These are phyloP conservation scores for Albatrellus sp. DNA, from an alignment of 1,284 basidiomycete species.

Conservation along the genomic window DNA sequence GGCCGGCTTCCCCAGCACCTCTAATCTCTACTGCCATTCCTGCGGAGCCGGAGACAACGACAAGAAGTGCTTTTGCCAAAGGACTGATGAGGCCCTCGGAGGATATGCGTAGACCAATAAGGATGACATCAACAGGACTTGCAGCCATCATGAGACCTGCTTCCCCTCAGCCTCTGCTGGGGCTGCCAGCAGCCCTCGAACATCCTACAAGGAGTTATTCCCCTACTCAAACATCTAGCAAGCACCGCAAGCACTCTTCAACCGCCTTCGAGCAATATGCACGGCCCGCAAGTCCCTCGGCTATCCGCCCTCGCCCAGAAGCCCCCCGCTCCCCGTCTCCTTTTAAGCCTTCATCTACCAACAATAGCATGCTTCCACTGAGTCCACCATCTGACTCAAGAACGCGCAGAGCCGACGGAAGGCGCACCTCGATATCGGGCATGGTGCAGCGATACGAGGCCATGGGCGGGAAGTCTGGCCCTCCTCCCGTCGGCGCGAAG, in stretches of 20 bases:
- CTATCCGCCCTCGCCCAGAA: slow-evolving; percentile 5
- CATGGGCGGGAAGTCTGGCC: slow-evolving; percentile 34
- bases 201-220: slow-evolving; percentile 7
- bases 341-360: too few species aligned
- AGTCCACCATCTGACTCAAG: slow-evolving; percentile 15
- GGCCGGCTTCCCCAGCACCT: neutral
- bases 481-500: slow-evolving; percentile 14
- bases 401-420: slow-evolving; percentile 20
- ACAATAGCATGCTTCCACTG: slow-evolving; percentile 12
- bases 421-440: slow-evolving; percentile 69
- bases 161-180: slow-evolving; percentile 21
- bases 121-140: too few species aligned
- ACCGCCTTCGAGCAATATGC: slow-evolving; percentile 7
- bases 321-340: slow-evolving; percentile 52
- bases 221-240: slow-evolving; percentile 13
- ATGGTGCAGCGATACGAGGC: slow-evolving; percentile 73
- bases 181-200: slow-evolving; percentile 9
- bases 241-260: slow-evolving; percentile 12
- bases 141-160: slow-evolving; percentile 7
- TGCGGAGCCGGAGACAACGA: neutral
- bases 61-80: slow-evolving; percentile 10
- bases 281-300: slow-evolving; percentile 11
- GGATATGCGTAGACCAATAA: too few species aligned
- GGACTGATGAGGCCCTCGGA: too few species aligned
- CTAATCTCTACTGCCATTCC: too few species aligned